phyloP scores from a whole-genome alignment of 495 filamentous ascomycete genomes.

The Penicillium arizonense region DNA sequence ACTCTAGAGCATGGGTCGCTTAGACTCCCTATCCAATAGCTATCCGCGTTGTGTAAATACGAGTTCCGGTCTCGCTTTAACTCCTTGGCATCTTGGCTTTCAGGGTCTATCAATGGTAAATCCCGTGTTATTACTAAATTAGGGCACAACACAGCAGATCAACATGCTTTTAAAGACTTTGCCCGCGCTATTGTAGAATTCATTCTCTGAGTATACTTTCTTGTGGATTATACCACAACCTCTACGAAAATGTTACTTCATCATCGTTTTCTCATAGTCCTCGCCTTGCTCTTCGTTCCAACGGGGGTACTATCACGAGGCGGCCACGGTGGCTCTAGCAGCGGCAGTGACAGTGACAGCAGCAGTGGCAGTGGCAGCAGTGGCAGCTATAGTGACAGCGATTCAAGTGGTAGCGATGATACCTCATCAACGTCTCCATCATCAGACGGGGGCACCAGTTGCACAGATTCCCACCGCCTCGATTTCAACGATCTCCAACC shows the following conservation, averaged over 20 bases:
- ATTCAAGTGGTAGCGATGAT: background rate
- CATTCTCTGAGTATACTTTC: background rate
- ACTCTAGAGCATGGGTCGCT: too few relatives aligned
- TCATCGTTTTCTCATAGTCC: background rate
- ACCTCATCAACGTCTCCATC: background rate
- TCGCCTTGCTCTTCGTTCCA: constrained; percentile 2
- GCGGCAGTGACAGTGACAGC: background rate
- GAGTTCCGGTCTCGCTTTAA: background rate
- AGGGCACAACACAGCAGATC: background rate
- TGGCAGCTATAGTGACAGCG: background rate
- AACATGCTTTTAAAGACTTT: background rate
- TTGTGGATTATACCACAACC: background rate
- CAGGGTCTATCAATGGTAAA: background rate
- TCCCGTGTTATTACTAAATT: background rate
- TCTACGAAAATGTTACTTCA: background rate
- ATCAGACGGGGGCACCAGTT: background rate
- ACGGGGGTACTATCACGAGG: background rate
- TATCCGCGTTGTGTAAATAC: background rate
- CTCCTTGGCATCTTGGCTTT: constrained; percentile 4
- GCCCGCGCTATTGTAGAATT: too few relatives aligned
- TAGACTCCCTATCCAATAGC: background rate
- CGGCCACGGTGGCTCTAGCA: background rate
- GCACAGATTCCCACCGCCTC: constrained; percentile 1
- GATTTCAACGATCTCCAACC: background rate
- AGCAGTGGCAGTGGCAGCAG: background rate